Evolutionary conservation across 345 rosid genomes (phyloP).

Genomic region (Reutealis trisperma): DNA sequence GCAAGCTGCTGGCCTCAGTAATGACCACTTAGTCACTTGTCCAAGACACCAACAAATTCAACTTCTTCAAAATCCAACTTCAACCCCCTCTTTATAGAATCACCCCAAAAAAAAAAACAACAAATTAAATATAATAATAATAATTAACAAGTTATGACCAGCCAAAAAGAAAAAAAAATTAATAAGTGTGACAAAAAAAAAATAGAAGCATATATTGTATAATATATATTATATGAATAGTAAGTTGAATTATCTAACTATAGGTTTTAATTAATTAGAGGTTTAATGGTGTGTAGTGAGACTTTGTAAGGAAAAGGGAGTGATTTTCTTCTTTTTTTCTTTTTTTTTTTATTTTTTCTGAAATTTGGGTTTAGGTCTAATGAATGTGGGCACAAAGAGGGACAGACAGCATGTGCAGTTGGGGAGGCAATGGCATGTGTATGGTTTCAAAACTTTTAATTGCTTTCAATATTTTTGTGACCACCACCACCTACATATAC

Average conservation of each 20-base stretch:
- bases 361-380: too few species aligned
- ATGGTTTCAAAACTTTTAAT: conserved; percentile 4
- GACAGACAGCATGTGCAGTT: conserved; percentile 25
- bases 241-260: conserved; percentile 10
- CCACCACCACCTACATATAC: not conserved
- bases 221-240: too few species aligned
- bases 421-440: conserved; percentile 19
- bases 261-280: not conserved
- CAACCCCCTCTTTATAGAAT: conserved; percentile 4
- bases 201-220: conserved; percentile 1
- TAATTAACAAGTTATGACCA: not conserved
- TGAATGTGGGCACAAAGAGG: not conserved
- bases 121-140: too few species aligned
- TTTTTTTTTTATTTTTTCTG: too few species aligned
- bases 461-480: conserved; percentile 8
- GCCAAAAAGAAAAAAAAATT: not conserved
- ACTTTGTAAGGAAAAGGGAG: not conserved
- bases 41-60: conserved; percentile 51
- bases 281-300: conserved; percentile 7
- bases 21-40: conserved; percentile 63
- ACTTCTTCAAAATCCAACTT: conserved; percentile 23
- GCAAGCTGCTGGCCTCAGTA: conserved; percentile 70
- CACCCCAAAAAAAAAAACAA: not conserved
- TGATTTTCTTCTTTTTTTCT: too few species aligned
- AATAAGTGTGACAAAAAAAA: not conserved